Conservation (phyloP, 169 alveolate genomes). For the Theileria equi region DNA sequence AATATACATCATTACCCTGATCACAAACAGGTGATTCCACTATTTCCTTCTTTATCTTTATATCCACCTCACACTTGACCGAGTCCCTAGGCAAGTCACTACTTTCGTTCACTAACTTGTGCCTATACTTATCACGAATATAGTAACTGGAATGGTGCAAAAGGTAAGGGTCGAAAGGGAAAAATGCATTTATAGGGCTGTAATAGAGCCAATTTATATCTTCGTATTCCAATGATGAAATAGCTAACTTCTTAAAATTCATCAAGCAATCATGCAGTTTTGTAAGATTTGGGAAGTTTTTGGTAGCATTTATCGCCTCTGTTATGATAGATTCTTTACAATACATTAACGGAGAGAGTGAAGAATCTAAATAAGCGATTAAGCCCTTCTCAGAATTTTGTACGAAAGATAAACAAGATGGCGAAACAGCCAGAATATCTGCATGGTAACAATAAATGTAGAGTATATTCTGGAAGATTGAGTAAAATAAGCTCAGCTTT, state of each 20-base stretch:
- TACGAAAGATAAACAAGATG: slow-evolving; percentile 16
- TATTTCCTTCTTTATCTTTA: not conserved
- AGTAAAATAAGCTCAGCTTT: slow-evolving; percentile 23
- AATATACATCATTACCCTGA: not conserved
- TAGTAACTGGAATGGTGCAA: slow-evolving; percentile 52
- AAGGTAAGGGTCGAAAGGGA: slow-evolving; percentile 41
- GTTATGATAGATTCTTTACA: slow-evolving; percentile 8
- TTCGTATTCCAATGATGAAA: not conserved
- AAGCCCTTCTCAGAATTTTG: slow-evolving; percentile 19
- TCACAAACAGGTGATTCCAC: not conserved
- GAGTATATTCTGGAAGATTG: slow-evolving; percentile 44
- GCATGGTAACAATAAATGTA: slow-evolving; percentile 38
- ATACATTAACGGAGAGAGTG: slow-evolving; percentile 26
- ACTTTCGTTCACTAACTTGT: not conserved
- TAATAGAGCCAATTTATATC: slow-evolving; percentile 8
- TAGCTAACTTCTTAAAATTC: not conserved
- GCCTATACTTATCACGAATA: slow-evolving; percentile 32
- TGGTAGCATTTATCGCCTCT: slow-evolving; percentile 43
- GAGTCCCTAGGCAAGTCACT: not conserved
- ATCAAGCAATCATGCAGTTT: slow-evolving; percentile 20
- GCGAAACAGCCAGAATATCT: slow-evolving; percentile 29
- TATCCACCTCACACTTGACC: not conserved
- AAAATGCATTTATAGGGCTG: slow-evolving; percentile 13
- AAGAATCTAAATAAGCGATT: slow-evolving; percentile 24
- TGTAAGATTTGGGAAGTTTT: slow-evolving; percentile 2